phyloP scores from a whole-genome alignment of 2,329 filamentous ascomycete genomes.

The Parastagonospora avenae region DNA sequence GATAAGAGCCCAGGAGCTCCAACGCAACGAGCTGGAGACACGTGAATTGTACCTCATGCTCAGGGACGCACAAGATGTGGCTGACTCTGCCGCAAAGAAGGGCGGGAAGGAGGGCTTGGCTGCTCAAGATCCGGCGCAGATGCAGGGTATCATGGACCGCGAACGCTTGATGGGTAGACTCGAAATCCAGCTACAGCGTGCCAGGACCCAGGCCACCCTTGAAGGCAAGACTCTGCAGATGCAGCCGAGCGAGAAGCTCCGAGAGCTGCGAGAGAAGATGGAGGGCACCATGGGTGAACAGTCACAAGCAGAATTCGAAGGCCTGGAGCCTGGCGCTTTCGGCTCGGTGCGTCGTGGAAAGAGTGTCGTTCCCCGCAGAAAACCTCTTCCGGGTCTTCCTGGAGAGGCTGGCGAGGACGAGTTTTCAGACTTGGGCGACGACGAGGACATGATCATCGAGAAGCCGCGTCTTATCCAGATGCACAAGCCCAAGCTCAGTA shows the following conservation, averaged over 20 bases:
- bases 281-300: conserved; percentile 62
- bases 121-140: conserved; percentile 72
- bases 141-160: conserved; percentile 92
- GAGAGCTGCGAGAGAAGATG: conserved; percentile 94
- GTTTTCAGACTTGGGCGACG: conserved; percentile 47
- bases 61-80: conserved; percentile 93
- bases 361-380: conserved; percentile 47
- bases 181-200: conserved; percentile 92
- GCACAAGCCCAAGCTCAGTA: conserved; percentile 70
- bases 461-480: conserved; percentile 81
- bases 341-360: conserved; percentile 50
- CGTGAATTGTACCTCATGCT: conserved; percentile 98
- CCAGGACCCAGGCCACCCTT: conserved; percentile 97
- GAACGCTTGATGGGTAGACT: conserved; percentile 91
- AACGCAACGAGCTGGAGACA: conserved; percentile 94
- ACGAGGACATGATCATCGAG: conserved; percentile 70
- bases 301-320: conserved; percentile 31
- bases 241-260: conserved; percentile 87
- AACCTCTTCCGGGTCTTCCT: conserved; percentile 43
- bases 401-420: conserved; percentile 44
- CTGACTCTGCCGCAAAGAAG: conserved; percentile 80
- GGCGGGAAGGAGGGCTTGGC: conserved; percentile 57
- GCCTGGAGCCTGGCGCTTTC: conserved; percentile 64
- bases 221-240: conserved; percentile 87
- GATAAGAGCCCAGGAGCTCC: conserved; percentile 84